Evolutionary conservation across 2,329 filamentous ascomycete genomes (phyloP).

Genomic region (Nemania abortiva): DNA sequence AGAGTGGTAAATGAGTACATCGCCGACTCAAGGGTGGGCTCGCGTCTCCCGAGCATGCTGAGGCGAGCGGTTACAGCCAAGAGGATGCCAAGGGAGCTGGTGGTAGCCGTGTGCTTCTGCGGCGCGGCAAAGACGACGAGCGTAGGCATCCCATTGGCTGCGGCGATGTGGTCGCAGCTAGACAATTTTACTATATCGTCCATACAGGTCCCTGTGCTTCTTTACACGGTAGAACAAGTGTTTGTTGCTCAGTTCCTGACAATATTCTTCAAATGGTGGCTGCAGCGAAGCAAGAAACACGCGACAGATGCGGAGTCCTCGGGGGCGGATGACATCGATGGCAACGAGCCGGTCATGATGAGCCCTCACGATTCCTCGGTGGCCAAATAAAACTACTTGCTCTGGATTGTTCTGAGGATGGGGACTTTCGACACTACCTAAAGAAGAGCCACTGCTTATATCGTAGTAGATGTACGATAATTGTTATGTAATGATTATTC

Average conservation of each 20-base stretch:
- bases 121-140: conserved; percentile 79
- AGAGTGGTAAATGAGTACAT: conserved; percentile 52
- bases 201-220: conserved; percentile 72
- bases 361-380: not conserved
- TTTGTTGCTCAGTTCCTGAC: conserved; percentile 51
- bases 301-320: conserved; percentile 42
- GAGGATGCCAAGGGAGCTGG: conserved; percentile 69
- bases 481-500: too few species aligned
- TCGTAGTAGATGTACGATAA: not conserved
- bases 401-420: not conserved
- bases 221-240: conserved; percentile 71
- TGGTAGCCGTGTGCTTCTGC: conserved; percentile 79
- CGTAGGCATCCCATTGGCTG: conserved; percentile 75
- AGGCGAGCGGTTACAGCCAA: conserved; percentile 58
- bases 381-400: not conserved
- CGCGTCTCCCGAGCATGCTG: conserved; percentile 47
- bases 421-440: too few species aligned
- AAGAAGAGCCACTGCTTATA: not conserved
- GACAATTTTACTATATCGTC: conserved; percentile 66
- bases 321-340: conserved; percentile 26
- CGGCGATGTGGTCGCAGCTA: conserved; percentile 73
- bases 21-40: conserved; percentile 49
- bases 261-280: conserved; percentile 60
- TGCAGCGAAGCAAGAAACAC: conserved; percentile 50
- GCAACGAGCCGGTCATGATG: conserved; percentile 16